Base-by-base conservation (phyloP, 305 asterid genomes). In the Plantago lanceolata region DNA sequence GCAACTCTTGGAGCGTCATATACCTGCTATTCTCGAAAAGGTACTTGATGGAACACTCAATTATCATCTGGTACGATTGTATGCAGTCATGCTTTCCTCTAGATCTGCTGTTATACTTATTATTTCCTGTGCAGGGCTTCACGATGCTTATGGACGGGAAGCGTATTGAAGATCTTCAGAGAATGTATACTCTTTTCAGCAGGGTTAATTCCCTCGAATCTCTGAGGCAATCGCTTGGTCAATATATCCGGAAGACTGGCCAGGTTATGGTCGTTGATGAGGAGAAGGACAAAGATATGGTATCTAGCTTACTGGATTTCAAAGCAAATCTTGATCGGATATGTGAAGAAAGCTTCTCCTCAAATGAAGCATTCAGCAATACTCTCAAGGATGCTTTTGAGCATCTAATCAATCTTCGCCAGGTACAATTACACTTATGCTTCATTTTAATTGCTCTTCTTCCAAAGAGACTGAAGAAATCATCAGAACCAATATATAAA, bases 221-320 rank as follows among this genome's bases (percentile, higher is more conserved):
- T 45, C 68, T 90, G 72, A 80, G 88, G 76, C 95, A 77, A 65
- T 86, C 96, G 31, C 90, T 94, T 64, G 86, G 77, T 76, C 84
- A 81, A 65, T 94, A 90, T 70, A 90, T 90, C 59, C 86, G 97
- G 63, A 80, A 61, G 78, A 83, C 96, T 51, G 99, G 99, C 59
- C 99, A 90, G 73, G 77, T 84, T 70, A 81, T 86, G 66, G 96
- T 94, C 68, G 75, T 84, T 86, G 97, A 94, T 75, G 99, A 94
- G 68, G 99, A 94, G 77, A 94, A 94, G 78, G 99, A 94, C 78
- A 94, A 81, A 80, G 99, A 94, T 68, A 90, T 94, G 96, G 99
- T 94, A 48, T 80, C 89, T 57, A 76, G 82, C 79, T 79, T 94
- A 65, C 74, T 94, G 80, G 99, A 94, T 51, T 83, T 90, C 71